phyloP scores from a whole-genome alignment of 2,329 filamentous ascomycete genomes.

The Curvularia sp. region DNA sequence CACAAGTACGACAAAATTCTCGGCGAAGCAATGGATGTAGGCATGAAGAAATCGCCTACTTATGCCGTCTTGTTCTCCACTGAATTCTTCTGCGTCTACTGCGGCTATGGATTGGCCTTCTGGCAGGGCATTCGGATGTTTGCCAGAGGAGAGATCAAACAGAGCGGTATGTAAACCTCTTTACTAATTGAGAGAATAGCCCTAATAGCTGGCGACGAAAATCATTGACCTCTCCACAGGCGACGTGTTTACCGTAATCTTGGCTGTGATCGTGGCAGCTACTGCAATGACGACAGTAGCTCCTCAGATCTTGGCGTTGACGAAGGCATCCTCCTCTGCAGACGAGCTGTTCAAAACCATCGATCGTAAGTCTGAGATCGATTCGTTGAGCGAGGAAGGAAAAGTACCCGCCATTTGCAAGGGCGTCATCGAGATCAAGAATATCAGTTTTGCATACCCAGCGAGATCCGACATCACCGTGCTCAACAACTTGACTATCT shows the following conservation, averaged over 20 bases:
- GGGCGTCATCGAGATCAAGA: constrained; percentile 72
- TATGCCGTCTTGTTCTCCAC: constrained; percentile 54
- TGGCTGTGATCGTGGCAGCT: constrained; percentile 53
- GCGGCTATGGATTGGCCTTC: constrained; percentile 57
- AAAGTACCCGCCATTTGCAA: constrained; percentile 28
- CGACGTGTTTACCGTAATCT: constrained; percentile 39
- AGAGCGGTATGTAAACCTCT: constrained; percentile 39
- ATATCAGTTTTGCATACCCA: constrained; percentile 91
- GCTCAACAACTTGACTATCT: constrained; percentile 80
- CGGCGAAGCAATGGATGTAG: constrained; percentile 52
- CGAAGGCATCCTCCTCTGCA: constrained; percentile 44
- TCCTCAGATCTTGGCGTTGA: constrained; percentile 80
- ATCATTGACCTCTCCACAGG: constrained; percentile 10
- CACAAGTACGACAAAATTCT: constrained; percentile 55
- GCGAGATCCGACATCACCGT: constrained; percentile 88
- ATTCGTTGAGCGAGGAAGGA: constrained; percentile 53
- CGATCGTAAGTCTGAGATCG: constrained; percentile 80
- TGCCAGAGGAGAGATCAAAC: constrained; percentile 56
- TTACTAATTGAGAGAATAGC: constrained; percentile 3
- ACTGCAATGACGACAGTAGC: constrained; percentile 83
- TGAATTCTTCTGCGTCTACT: constrained; percentile 53
- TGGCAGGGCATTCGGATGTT: constrained; percentile 65
- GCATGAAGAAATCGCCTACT: constrained; percentile 54
- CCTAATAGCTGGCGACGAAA: background rate
- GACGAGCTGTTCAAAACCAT: constrained; percentile 62